These are phyloP conservation scores for Phaeosphaeria sp. DNA, from an alignment of 2,329 filamentous ascomycete species.

Conservation along the genomic window DNA sequence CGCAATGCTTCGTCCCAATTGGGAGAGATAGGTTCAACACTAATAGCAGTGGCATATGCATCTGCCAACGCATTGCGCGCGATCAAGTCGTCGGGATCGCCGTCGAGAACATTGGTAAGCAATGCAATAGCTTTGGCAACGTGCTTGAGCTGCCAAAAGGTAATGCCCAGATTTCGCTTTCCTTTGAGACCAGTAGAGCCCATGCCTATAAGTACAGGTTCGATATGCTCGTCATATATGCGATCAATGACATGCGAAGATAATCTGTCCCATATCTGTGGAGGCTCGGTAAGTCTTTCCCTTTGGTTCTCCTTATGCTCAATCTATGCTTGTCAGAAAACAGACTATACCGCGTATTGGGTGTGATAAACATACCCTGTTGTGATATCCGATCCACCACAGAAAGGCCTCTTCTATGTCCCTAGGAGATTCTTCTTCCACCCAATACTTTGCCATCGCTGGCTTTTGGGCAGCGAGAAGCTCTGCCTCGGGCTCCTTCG, in stretches of 20 bases:
- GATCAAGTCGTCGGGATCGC: not conserved
- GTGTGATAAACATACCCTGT: not conserved
- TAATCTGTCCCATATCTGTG: not conserved
- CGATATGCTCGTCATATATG: not conserved
- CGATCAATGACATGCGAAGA: not conserved
- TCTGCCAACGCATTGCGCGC: not conserved
- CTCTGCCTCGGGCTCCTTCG: not conserved
- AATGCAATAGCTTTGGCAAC: not conserved
- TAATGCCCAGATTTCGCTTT: not conserved
- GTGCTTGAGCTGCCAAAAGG: not conserved
- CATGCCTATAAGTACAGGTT: not conserved
- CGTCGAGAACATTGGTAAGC: not conserved
- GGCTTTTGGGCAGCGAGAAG: not conserved
- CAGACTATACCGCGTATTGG: not conserved
- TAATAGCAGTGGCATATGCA: not conserved
- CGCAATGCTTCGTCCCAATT: not conserved
- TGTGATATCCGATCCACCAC: not conserved
- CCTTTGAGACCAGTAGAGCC: not conserved
- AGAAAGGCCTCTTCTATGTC: not conserved
- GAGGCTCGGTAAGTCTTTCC: not conserved
- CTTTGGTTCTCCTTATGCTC: not conserved
- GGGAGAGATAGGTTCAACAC: not conserved
- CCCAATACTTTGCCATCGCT: not conserved
- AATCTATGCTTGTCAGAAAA: not conserved
- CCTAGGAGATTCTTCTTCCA: not conserved